Percentiles rank a stretch among this genome's conserved stretches.
Evolutionary conservation across 1,284 basidiomycete genomes (phyloP).

Genomic region (Trichosporon asahii): DNA sequence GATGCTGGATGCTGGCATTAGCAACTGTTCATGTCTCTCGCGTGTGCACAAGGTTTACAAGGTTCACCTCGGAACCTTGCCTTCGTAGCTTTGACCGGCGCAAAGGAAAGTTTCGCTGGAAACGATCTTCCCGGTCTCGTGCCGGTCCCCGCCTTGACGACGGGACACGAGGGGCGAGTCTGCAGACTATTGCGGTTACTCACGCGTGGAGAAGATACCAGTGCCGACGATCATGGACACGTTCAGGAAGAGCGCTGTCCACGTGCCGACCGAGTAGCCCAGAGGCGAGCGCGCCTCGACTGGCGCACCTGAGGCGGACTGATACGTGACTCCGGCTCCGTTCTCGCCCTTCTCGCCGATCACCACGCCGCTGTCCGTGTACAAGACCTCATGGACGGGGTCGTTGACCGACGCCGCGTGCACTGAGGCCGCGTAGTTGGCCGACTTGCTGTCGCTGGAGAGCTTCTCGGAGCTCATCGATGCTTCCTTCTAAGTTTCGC

Average conservation of each 20-base stretch:
- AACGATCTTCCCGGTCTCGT: not conserved
- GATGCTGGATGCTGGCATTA: slow-evolving; percentile 21
- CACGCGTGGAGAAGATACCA: slow-evolving; percentile 33
- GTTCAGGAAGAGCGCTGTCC: slow-evolving; percentile 28
- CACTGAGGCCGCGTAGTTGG: not conserved
- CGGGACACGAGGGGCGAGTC: too few relatives aligned
- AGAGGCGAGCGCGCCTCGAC: slow-evolving; percentile 28
- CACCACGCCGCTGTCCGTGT: slow-evolving; percentile 3
- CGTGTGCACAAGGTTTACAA: not conserved
- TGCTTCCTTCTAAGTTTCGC: too few relatives aligned
- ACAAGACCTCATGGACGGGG: not conserved
- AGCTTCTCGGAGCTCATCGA: not conserved
- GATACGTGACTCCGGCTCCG: slow-evolving; percentile 23
- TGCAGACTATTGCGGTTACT: not conserved
- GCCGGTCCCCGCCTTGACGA: not conserved
- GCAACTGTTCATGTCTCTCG: not conserved
- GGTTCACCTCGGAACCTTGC: not conserved
- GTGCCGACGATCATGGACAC: slow-evolving; percentile 32
- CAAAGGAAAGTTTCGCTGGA: not conserved
- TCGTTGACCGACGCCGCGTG: not conserved
- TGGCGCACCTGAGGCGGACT: slow-evolving; percentile 29
- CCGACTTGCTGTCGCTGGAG: not conserved
- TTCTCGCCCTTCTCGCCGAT: slow-evolving; percentile 22
- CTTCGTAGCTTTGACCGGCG: not conserved
- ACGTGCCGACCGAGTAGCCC: slow-evolving; percentile 28